Evolutionary conservation across 129 eudicot species (phyloP).

Genomic region (Arctium lappa): DNA sequence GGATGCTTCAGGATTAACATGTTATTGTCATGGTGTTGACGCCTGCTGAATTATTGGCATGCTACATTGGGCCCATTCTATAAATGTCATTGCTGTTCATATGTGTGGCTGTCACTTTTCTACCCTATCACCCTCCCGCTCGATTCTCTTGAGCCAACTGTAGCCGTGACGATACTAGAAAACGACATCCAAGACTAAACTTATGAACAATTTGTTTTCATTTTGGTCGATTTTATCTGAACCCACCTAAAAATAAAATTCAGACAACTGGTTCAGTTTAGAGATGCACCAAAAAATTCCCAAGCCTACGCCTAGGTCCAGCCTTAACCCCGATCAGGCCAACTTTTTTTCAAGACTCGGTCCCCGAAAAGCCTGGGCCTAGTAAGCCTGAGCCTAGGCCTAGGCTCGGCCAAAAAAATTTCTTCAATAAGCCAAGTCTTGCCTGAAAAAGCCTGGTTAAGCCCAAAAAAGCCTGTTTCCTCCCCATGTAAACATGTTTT

Average conservation of each 20-base stretch:
- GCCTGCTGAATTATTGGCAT: slow-evolving; percentile 24
- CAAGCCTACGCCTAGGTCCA: neutral
- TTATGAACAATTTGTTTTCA: neutral
- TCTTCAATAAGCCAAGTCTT: no score
- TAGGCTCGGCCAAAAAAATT: no score
- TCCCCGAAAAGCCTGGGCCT: neutral
- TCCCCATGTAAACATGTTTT: no score
- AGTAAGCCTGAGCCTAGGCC: neutral
- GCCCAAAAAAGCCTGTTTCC: no score
- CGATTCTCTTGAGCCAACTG: neutral
- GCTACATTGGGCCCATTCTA: slow-evolving; percentile 19
- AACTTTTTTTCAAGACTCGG: neutral
- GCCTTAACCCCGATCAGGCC: neutral
- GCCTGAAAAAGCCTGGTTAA: no score
- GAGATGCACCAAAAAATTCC: neutral
- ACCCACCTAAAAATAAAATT: neutral
- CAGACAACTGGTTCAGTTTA: neutral
- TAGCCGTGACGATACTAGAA: neutral
- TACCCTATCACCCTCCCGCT: neutral
- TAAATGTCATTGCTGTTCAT: slow-evolving; percentile 20
- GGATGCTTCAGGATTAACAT: slow-evolving; percentile 8
- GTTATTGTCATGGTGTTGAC: slow-evolving; percentile 26
- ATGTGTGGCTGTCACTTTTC: slow-evolving; percentile 14
- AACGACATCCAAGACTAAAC: neutral
- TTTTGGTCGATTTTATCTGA: neutral